A percentile compares a stretch with the other conserved stretches of the same genome.
Conservation (phyloP, 2,329 filamentous ascomycete genomes). For the Phoma sp. region DNA sequence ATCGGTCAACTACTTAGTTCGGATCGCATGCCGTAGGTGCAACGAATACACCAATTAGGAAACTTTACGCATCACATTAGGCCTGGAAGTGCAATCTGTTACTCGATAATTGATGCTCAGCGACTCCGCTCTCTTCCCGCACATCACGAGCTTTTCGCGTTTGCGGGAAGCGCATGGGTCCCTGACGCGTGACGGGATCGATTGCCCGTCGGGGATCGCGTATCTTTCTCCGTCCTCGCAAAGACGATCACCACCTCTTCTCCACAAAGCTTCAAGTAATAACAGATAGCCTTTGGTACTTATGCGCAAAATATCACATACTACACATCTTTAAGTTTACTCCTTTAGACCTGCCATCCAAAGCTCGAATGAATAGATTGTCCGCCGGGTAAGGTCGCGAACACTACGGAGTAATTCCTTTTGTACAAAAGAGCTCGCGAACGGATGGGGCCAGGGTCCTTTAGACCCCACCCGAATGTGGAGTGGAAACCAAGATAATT, state of each 20-base stretch:
- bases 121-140: conserved; percentile 13
- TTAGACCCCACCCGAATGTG: background rate
- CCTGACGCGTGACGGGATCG: conserved; percentile 16
- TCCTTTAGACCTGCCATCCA: too few species aligned
- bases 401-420: too few species aligned
- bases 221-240: conserved; percentile 11
- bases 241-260: conserved; percentile 1
- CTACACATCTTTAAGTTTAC: too few species aligned
- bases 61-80: conserved; percentile 14
- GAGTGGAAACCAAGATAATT: too few species aligned
- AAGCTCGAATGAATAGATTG: too few species aligned
- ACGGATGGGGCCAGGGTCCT: background rate
- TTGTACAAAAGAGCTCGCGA: background rate
- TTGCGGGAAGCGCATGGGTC: conserved; percentile 9
- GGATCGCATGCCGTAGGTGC: conserved; percentile 15
- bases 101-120: conserved; percentile 17
- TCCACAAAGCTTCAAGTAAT: background rate
- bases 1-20: conserved; percentile 12
- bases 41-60: conserved; percentile 16
- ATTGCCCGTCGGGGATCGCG: conserved; percentile 18
- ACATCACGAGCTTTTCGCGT: conserved; percentile 11
- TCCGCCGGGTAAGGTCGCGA: too few species aligned
- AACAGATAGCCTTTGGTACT: too few species aligned
- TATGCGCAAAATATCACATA: background rate
- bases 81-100: conserved; percentile 15